Conservation (phyloP, 2,329 filamentous ascomycete species). For the Cladosporium oxysporum region DNA sequence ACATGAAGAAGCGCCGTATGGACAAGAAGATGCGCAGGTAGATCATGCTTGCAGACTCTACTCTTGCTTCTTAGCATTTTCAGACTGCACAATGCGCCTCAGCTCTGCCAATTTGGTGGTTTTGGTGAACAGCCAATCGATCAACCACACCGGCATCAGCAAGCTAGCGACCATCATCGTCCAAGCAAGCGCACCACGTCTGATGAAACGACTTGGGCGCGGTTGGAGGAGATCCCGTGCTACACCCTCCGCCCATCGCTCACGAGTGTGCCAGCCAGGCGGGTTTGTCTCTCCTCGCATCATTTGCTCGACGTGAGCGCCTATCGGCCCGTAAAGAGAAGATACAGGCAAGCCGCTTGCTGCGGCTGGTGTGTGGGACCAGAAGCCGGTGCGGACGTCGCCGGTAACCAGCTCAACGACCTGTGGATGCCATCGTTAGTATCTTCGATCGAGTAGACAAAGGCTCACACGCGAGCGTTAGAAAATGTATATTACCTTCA, state of each 20-base stretch:
- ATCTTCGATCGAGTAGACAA: not conserved
- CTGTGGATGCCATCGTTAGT: not conserved
- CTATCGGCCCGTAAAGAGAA: slow-evolving; percentile 30
- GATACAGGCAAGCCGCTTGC: slow-evolving; percentile 26
- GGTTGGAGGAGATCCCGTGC: slow-evolving; percentile 22
- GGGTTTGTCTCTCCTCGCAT: slow-evolving; percentile 18
- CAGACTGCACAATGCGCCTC: not conserved
- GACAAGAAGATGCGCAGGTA: slow-evolving; percentile 43
- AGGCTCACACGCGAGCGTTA: not conserved
- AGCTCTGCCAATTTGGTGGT: slow-evolving; percentile 6
- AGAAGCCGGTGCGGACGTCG: slow-evolving; percentile 24
- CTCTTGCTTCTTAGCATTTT: slow-evolving; percentile 8
- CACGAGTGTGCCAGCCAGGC: slow-evolving; percentile 19
- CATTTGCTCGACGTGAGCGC: slow-evolving; percentile 17
- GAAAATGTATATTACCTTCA: slow-evolving; percentile 25
- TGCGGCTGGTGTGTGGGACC: slow-evolving; percentile 2
- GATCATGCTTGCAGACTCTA: not conserved
- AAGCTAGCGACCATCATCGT: not conserved
- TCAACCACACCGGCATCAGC: slow-evolving; percentile 7
- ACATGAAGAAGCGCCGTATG: slow-evolving; percentile 64
- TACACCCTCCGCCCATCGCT: slow-evolving; percentile 27
- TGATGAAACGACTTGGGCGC: slow-evolving; percentile 21
- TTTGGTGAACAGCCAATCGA: slow-evolving; percentile 10
- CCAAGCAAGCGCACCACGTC: slow-evolving; percentile 18
- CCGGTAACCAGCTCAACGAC: slow-evolving; percentile 28